Base-by-base conservation (phyloP, 345 rosid genomes). In the Heritiera littoralis region DNA sequence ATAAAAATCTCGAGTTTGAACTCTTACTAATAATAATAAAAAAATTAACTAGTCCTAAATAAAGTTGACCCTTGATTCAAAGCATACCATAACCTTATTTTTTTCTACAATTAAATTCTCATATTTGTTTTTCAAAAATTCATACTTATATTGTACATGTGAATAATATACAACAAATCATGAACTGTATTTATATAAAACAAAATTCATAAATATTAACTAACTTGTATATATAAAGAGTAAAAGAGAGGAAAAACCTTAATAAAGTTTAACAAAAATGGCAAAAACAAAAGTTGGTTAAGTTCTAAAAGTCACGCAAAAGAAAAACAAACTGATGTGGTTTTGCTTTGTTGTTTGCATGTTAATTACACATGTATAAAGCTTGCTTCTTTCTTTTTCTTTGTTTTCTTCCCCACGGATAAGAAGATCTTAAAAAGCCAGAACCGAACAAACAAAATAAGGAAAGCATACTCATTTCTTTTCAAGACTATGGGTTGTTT, bases 401-500 rank as follows among this genome's bases (percentile, higher is more conserved):
- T 70, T 70, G 74, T 70, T 70, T 70, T 48, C 74, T 70, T 70
- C 40, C 49, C 40, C 58, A 49, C 52, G 28, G n/a, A 70, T 28
- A 55, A 70, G 11, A 70, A 13, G 74, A 28, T 12, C 74, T 46
- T 28, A 13, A 49, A 70, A 49, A 70, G 7, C 43, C 74, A 70
- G 6, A 70, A 8, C 56, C 56, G 66, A 79, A 10, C 52, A 80
- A 66, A 77, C 66, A 77, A 45, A 68, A 66, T 8, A 3, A 61
- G 15, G 2, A 40, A 10, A n/a, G 9, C 13, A 35, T 35, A 2
- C 54, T 38, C 0, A n/a, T n/a, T 71, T 23, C 69, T 77, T 51
- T 20, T 18, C 28, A 23, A 23, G 28, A n/a, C 41, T 55, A 90
- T 89, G 92, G 92, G 81, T 71, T 79, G 64, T 66, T 77, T 55